Conservation (phyloP, 1,139 yeast species). For the Nakaseomyces glabratus region DNA sequence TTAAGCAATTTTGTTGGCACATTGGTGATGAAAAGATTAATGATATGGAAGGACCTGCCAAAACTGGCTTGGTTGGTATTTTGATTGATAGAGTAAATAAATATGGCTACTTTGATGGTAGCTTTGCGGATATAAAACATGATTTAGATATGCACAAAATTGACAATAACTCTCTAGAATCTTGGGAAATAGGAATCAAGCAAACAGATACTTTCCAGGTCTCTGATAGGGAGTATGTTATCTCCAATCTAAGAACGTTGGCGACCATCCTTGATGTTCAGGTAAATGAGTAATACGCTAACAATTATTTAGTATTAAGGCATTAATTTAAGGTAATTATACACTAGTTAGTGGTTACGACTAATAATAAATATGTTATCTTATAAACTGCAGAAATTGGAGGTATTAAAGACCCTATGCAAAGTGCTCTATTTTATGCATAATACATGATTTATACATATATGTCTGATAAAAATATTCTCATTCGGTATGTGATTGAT, state of each 20-base stretch:
- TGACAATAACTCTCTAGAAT: slow-evolving; percentile 17
- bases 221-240: slow-evolving; percentile 16
- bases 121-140: slow-evolving; percentile 13
- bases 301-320: too few species aligned
- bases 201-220: slow-evolving; percentile 18
- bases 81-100: slow-evolving; percentile 39
- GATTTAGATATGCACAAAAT: slow-evolving; percentile 23
- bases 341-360: too few species aligned
- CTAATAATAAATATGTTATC: too few species aligned
- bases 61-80: slow-evolving; percentile 56
- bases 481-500: too few species aligned
- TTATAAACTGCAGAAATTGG: too few species aligned
- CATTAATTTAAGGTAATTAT: too few species aligned
- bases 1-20: slow-evolving; percentile 44
- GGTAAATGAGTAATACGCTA: too few species aligned
- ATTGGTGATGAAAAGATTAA: slow-evolving; percentile 52
- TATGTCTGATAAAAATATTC: too few species aligned
- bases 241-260: slow-evolving; percentile 20
- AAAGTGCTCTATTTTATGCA: too few species aligned
- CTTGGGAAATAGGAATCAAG: slow-evolving; percentile 17
- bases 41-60: slow-evolving; percentile 45
- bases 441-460: too few species aligned
- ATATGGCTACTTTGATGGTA: slow-evolving; percentile 19
- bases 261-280: slow-evolving; percentile 10
- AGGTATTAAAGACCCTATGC: too few species aligned